These are phyloP conservation scores for Xylariaceae sp. DNA, from an alignment of 2,329 filamentous ascomycete genomes.

Conservation along the genomic window DNA sequence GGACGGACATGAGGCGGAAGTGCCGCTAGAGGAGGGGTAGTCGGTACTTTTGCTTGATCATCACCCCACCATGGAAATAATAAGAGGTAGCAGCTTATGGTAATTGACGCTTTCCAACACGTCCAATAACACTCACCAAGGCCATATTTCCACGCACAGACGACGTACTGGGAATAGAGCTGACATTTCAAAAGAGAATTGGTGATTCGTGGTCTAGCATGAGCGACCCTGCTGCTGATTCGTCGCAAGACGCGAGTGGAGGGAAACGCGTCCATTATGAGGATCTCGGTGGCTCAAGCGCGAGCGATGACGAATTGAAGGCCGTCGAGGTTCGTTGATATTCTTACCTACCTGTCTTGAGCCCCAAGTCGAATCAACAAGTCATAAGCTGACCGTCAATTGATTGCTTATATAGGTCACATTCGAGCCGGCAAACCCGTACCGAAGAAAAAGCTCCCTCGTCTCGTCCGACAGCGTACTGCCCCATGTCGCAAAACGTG, in stretches of 20 bases:
- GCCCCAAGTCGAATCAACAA: neutral
- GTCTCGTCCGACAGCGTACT: conserved; percentile 46
- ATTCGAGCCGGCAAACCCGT: conserved; percentile 57
- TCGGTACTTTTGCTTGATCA: no score
- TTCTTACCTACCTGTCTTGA: no score
- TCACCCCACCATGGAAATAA: no score
- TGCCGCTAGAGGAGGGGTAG: no score
- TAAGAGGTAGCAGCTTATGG: no score
- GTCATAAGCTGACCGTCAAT: conserved; percentile 1
- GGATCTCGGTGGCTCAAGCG: conserved; percentile 39
- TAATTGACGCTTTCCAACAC: no score
- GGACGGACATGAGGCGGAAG: no score
- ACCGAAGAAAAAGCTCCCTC: conserved; percentile 64
- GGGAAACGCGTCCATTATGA: conserved; percentile 32
- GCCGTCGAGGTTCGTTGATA: conserved; percentile 47
- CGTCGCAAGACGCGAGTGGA: conserved; percentile 18
- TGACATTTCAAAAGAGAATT: no score
- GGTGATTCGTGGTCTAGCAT: conserved; percentile 14
- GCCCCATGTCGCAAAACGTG: conserved; percentile 32
- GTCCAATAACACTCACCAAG: no score
- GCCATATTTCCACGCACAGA: no score
- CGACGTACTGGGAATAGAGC: no score
- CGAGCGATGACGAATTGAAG: conserved; percentile 48
- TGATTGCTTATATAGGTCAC: conserved; percentile 46
- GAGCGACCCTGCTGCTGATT: conserved; percentile 12